Conservation (phyloP, 2,329 filamentous ascomycete species). For the Microdochium trichocladiopsis region DNA sequence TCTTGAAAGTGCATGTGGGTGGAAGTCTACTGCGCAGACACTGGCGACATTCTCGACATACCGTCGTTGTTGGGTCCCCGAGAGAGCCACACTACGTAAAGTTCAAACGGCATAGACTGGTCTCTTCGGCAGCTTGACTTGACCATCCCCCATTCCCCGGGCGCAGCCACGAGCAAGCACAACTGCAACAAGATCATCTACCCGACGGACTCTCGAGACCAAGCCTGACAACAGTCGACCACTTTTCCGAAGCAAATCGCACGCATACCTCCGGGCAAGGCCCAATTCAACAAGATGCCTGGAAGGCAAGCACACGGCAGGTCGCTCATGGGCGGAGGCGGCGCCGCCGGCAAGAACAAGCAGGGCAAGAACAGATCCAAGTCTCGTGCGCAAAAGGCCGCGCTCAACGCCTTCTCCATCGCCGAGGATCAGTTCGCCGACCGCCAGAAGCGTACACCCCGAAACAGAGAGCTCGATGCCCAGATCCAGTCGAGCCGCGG, state of each 20-base stretch:
- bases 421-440: slow-evolving; percentile 45
- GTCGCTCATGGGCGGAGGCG: slow-evolving; percentile 28
- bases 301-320: slow-evolving; percentile 53
- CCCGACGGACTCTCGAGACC: background rate
- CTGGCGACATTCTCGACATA: no score
- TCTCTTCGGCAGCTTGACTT: no score
- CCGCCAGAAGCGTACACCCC: slow-evolving; percentile 38
- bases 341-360: slow-evolving; percentile 21
- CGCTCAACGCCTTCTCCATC: slow-evolving; percentile 50
- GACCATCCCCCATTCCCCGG: no score
- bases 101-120: no score
- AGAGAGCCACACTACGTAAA: no score
- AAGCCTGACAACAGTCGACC: slow-evolving; percentile 3
- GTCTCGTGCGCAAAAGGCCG: slow-evolving; percentile 39
- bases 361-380: slow-evolving; percentile 36
- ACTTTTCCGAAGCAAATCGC: no score
- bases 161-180: background rate
- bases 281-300: slow-evolving; percentile 32
- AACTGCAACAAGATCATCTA: background rate
- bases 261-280: no score
- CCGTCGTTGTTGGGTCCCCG: no score
- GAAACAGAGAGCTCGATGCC: slow-evolving; percentile 44
- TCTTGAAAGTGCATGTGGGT: background rate
- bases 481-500: slow-evolving; percentile 20
- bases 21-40: background rate